phyloP scores from a whole-genome alignment of 208 protist species.

The Crithidia brevicula region DNA sequence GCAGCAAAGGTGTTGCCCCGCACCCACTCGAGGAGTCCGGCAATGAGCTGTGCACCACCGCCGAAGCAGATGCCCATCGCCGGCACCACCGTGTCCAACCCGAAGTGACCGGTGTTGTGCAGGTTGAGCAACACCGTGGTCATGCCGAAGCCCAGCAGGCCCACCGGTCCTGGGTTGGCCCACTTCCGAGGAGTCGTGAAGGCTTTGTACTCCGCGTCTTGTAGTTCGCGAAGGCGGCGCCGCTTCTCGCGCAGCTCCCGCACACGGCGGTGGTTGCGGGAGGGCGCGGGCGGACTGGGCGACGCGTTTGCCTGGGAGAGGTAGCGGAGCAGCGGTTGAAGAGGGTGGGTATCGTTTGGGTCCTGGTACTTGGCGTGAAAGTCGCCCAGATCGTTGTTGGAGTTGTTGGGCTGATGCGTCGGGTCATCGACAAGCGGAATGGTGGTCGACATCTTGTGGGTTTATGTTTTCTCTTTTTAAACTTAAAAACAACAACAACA shows the following conservation, averaged over 20 bases:
- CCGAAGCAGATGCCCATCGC: conserved; percentile 50
- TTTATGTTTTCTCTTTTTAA: no score
- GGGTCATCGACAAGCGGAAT: conserved; percentile 4
- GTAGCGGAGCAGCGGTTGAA: conserved; percentile 1
- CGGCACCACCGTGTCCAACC: conserved; percentile 31
- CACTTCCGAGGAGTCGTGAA: conserved; percentile 3
- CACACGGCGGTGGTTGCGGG: neutral
- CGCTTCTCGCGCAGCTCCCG: conserved; percentile 2
- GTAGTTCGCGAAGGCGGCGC: neutral
- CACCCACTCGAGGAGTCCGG: conserved; percentile 46
- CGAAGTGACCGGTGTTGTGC: conserved; percentile 40
- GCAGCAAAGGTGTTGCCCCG: conserved; percentile 49
- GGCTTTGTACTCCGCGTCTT: neutral
- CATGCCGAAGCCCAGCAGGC: conserved; percentile 57
- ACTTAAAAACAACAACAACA: no score
- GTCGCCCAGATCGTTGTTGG: neutral
- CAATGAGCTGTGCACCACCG: conserved; percentile 47
- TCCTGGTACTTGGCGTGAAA: conserved; percentile 13
- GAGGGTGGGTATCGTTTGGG: neutral
- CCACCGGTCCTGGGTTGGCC: conserved; percentile 39
- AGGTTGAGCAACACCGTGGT: conserved; percentile 56
- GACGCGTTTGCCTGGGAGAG: neutral
- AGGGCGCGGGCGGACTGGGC: neutral
- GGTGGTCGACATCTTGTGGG: neutral
- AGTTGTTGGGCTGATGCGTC: conserved; percentile 1